phyloP scores from a whole-genome alignment of 441 rosid species.

The Biscutella laevigata region DNA sequence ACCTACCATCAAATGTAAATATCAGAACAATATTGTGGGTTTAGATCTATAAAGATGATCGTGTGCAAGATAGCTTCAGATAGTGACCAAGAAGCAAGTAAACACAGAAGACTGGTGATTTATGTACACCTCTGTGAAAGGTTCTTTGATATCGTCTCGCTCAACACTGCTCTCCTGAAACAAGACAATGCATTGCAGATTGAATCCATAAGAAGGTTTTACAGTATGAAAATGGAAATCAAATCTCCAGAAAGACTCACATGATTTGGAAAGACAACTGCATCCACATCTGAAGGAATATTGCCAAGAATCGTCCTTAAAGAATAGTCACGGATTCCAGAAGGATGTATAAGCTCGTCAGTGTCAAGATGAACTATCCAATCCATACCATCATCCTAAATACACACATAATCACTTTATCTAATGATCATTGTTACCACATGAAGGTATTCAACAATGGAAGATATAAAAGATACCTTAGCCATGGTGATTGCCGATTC shows the following conservation, averaged over 20 bases:
- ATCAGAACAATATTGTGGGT: no score
- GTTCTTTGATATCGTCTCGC: conserved; percentile 33
- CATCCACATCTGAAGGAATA: conserved; percentile 57
- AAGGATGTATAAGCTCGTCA: conserved; percentile 77
- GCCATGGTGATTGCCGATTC: conserved; percentile 91
- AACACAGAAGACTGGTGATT: no score
- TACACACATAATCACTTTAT: background rate
- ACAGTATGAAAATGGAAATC: background rate
- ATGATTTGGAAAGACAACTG: conserved; percentile 80
- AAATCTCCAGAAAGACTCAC: conserved; percentile 39
- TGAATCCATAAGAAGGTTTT: conserved; percentile 9
- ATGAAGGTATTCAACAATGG: background rate
- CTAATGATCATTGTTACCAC: background rate
- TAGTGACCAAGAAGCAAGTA: no score
- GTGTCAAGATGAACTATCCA: conserved; percentile 97
- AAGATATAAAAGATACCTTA: conserved; percentile 49
- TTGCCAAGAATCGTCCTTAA: conserved; percentile 59
- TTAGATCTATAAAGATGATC: background rate
- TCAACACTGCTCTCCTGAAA: conserved; percentile 88
- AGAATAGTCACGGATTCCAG: conserved; percentile 69
- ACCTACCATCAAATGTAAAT: conserved; percentile 31
- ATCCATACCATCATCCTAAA: conserved; percentile 61
- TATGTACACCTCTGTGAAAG: no score
- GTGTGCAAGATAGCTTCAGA: background rate
- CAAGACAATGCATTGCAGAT: conserved; percentile 9